Evolutionary conservation across 768 basidiomycete species (phyloP).

Genomic region (Trametes meyenii): DNA sequence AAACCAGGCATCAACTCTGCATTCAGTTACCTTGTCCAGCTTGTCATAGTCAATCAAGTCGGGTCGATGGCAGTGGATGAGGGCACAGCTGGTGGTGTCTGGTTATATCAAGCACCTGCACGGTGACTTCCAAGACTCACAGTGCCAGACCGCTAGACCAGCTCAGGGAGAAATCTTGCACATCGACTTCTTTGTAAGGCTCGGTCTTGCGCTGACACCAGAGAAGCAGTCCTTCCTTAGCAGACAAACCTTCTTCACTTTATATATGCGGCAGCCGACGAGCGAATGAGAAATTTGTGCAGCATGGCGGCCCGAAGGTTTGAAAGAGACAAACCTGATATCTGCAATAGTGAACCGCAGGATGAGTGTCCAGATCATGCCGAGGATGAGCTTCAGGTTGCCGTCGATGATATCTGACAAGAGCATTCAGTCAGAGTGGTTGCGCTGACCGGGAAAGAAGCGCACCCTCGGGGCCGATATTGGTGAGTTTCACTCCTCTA

Average conservation of each 20-base stretch:
- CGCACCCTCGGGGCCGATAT: conserved; percentile 94
- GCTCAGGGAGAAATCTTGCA: conserved; percentile 90
- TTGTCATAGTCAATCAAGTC: conserved; percentile 90
- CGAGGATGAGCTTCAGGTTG: conserved; percentile 97
- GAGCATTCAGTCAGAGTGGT: neutral
- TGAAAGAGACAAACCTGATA: conserved; percentile 72
- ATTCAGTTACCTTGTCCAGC: conserved; percentile 70
- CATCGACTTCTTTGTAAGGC: conserved; percentile 88
- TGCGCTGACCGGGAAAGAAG: neutral
- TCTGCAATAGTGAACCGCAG: conserved; percentile 97
- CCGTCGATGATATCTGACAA: conserved; percentile 94
- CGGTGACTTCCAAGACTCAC: conserved; percentile 40
- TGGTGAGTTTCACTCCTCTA: conserved; percentile 92
- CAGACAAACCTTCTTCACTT: conserved; percentile 98
- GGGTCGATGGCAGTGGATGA: conserved; percentile 97
- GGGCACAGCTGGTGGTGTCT: conserved; percentile 73
- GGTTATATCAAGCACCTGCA: neutral
- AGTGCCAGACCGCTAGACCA: conserved; percentile 96
- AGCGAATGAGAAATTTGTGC: neutral
- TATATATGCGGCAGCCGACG: neutral
- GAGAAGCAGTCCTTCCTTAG: conserved; percentile 93
- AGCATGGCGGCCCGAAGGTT: neutral
- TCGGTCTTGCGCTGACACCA: conserved; percentile 99
- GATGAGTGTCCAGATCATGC: conserved; percentile 99
- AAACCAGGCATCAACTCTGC: neutral